Base-by-base conservation (phyloP, 2,329 filamentous ascomycete species). In the Ramularia collo-cygni region DNA sequence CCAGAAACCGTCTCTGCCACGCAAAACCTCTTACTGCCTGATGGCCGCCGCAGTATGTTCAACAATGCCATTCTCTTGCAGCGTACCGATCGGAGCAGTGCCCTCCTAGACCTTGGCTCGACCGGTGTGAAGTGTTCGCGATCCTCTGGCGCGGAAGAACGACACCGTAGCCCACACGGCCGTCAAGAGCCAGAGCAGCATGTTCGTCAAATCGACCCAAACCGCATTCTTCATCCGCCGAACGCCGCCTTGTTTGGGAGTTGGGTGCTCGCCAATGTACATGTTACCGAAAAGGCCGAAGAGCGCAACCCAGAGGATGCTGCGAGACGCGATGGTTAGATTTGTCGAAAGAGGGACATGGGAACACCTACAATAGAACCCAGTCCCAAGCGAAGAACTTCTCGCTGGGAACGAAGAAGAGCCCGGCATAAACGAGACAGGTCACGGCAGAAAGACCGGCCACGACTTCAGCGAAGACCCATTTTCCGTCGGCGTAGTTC, bases 211-310 rank as follows among this genome's bases (percentile, higher is more conserved):
- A 61, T 90, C 83, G 32, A 94, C 72, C 84, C 85, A 94, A 12
- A 92, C 85, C 4, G 86, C 85, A 57, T 81, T 79, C 67, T 88
- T 87, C 87, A 95, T 94, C 41, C 85, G 75, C 50, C 70, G 66
- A 42, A 90, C 73, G 35, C 74, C 79, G 28, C 55, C 53, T 34
- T 63, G 59, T 57, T 85, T 73, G 4, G 58, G 57, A 8, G 55
- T 60, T 0, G 80, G 61, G 43, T 86, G 62, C 54, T 80, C 79
- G 38, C 76, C 64, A 58, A 94, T 83, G 69, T 82, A 95, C 71
- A 90, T 77, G 53, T 74, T 79, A 38, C 81, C 88, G 59, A 95
- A 95, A 44, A 92, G 68, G 13, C 86, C 88, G 60, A 94, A 94
- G 4, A 92, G 71, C 2, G 79, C 76, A 44, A 87, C 77, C 81